Evolutionary conservation across 2,329 filamentous ascomycete species (phyloP), one percentile per base, ranked within the genome.

Genomic region (Dactylellina drechsleri): DNA sequence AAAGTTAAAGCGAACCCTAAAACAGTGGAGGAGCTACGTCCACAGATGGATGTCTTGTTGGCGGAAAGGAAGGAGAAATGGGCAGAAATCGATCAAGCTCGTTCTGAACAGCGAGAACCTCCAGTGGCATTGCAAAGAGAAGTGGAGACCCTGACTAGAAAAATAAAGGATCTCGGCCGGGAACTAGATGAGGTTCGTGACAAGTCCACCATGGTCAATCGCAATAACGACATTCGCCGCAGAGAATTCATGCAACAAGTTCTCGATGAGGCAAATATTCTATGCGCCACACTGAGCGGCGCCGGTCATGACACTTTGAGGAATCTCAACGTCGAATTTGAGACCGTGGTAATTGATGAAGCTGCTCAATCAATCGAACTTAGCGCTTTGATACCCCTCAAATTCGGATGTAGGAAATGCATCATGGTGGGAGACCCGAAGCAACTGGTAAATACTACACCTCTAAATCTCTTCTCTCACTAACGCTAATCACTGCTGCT

Each of bases 291-390:
- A 0, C 88, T 99, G 58, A 97, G 93, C 81, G 95, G 94, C 79
- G 94, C 91, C 82, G 95, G 95, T 2, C 96, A 99, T 80, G 95
- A 99, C 78, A 96, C 98, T 89, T 97, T 99, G 84, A 92, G 94
- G 82, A 91, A 90, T 79, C 84, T 99, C 66, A 93, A 92, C 79
- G 92, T 99, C 60, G 95, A 99, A 82, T 99, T 99, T 78, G 95
- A 99, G 83, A 98, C 95, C 0, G 95, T 99, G 77, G 92, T 99
- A 78, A 97, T 99, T 77, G 95, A 99, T 79, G 95, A 99, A 83
- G 95, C 95, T 2, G 95, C 95, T 15, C 95, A 99, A 85, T 99
- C 94, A 82, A 96, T 99, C 76, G 95, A 99, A 83, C 87, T 99
- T 80, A 97, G 93, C 80, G 95, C 95, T 12, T 86, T 99, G 54